These are phyloP conservation scores for Pseudogymnoascus sp. DNA, from an alignment of 2,329 filamentous ascomycete species.

Conservation along the genomic window DNA sequence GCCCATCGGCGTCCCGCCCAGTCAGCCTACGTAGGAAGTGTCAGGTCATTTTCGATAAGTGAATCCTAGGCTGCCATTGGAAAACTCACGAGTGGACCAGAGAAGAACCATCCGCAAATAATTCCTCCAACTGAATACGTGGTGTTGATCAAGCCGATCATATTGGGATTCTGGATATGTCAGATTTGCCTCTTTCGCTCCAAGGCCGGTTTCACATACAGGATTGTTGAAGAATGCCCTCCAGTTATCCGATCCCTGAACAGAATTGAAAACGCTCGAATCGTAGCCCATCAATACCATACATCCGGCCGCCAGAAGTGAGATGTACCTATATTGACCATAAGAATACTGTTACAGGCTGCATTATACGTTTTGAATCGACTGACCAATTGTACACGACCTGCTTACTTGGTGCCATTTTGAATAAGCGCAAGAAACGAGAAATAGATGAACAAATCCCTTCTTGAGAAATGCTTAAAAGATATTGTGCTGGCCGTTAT, in stretches of 20 bases:
- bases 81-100: not conserved
- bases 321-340: conserved; percentile 47
- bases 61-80: not conserved
- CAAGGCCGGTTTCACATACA: conserved; percentile 9
- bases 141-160: not conserved
- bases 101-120: not conserved
- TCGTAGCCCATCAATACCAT: conserved; percentile 72
- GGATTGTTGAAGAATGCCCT: conserved; percentile 47
- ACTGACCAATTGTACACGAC: not conserved
- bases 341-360: not conserved
- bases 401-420: not conserved
- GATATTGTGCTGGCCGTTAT: not conserved
- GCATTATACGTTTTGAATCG: not conserved
- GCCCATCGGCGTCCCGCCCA: conserved; percentile 51
- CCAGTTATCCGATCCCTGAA: conserved; percentile 61
- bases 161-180: not conserved
- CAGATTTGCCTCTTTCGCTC: not conserved
- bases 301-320: conserved; percentile 60
- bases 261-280: conserved; percentile 64
- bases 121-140: not conserved
- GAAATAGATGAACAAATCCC: not conserved
- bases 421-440: not conserved
- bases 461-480: not conserved
- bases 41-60: not conserved
- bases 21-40: conserved; percentile 33